These are phyloP conservation scores for Allantophomopsis cytisporea DNA, from an alignment of 2,329 filamentous ascomycete genomes.

Conservation along the genomic window DNA sequence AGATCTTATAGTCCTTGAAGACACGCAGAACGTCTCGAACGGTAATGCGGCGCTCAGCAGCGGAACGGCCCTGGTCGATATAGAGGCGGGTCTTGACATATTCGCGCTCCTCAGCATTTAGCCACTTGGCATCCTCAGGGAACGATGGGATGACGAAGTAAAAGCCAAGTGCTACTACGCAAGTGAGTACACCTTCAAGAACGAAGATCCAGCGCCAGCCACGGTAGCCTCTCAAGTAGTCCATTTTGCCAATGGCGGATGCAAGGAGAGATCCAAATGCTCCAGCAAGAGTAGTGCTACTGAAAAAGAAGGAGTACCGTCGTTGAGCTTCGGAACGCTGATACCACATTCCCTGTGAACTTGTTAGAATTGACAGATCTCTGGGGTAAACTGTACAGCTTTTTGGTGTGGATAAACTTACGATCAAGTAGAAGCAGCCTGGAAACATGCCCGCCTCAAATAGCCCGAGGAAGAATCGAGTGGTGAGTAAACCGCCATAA, in stretches of 20 bases:
- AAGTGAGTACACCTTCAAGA: constrained; percentile 55
- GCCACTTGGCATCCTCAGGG: constrained; percentile 62
- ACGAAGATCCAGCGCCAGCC: constrained; percentile 83
- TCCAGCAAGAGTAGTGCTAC: constrained; percentile 63
- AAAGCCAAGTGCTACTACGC: constrained; percentile 44
- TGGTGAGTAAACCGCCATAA: constrained; percentile 69
- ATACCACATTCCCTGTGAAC: constrained; percentile 62
- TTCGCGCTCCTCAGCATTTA: constrained; percentile 52
- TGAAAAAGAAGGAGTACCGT: constrained; percentile 90
- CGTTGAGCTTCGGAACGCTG: constrained; percentile 77
- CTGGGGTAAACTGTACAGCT: too few relatives aligned
- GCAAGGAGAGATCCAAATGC: constrained; percentile 82
- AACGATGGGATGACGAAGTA: constrained; percentile 63
- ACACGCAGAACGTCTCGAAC: constrained; percentile 44
- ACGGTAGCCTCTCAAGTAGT: constrained; percentile 48
- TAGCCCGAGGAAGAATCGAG: constrained; percentile 74
- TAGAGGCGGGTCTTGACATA: constrained; percentile 54
- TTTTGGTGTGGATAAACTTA: too few relatives aligned
- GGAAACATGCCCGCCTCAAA: constrained; percentile 69
- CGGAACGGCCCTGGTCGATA: constrained; percentile 55
- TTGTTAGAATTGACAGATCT: too few relatives aligned
- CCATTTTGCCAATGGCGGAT: constrained; percentile 81
- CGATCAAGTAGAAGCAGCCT: constrained; percentile 60
- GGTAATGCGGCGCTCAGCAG: constrained; percentile 46
- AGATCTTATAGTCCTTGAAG: constrained; percentile 62